Evolutionary conservation across 2,329 filamentous ascomycete genomes (phyloP).

Genomic region (Cryphonectria naterciae): DNA sequence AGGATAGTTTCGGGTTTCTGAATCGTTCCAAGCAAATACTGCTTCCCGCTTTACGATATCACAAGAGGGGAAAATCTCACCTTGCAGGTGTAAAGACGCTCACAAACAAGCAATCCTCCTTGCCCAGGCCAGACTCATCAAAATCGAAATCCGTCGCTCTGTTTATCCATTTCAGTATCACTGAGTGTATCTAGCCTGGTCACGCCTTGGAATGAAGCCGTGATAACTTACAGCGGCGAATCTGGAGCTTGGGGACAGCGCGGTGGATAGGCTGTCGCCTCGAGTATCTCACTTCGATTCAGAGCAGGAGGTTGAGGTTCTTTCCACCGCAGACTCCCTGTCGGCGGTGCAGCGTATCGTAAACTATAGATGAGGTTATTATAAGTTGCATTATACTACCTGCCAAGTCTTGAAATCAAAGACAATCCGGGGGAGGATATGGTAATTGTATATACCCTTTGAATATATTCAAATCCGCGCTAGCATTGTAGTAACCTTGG

Average conservation of each 20-base stretch:
- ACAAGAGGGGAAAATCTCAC: neutral
- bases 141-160: neutral
- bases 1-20: neutral
- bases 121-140: neutral
- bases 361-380: neutral
- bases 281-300: conserved; percentile 4
- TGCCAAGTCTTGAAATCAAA: neutral
- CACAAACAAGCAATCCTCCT: conserved; percentile 26
- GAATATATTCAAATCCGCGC: conserved; percentile 10
- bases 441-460: conserved; percentile 4
- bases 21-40: too few species aligned
- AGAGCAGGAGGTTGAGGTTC: neutral
- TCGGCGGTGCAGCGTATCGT: conserved; percentile 19
- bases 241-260: conserved; percentile 17
- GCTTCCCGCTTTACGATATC: neutral
- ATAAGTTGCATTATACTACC: neutral
- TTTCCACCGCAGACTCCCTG: conserved; percentile 14
- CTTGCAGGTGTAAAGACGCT: conserved; percentile 12
- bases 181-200: neutral
- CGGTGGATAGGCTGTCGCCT: conserved; percentile 10
- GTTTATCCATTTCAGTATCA: neutral
- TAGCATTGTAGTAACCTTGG: conserved; percentile 17
- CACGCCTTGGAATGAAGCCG: neutral
- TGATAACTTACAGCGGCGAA: conserved; percentile 9
- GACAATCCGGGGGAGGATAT: too few species aligned